Base-by-base conservation (phyloP, 441 rosid genomes). In the Bocquillonia castaneifolia region DNA sequence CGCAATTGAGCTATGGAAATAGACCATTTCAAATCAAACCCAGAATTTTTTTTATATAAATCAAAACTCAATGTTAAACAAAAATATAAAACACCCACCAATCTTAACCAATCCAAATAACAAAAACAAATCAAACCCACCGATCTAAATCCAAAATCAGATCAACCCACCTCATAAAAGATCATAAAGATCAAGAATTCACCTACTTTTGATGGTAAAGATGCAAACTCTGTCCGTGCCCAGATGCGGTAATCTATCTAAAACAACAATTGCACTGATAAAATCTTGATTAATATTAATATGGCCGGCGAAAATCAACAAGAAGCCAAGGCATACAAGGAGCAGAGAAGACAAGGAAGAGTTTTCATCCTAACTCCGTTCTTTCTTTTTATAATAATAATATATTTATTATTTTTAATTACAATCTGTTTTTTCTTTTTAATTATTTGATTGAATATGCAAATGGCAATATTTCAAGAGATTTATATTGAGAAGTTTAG, bases 1-100 rank as follows among this genome's bases (percentile, higher is more conserved):
- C 80, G 94, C 83, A 77, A 88, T 85, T 66, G 91, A 86, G 86
- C 75, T 90, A 66, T 79, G 89, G 75, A 80, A 65, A 88, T 80
- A 73, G 83, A 88, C 89, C 96, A 92, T 89, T 78, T 88, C 95
- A 88, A 72, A 73, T 74, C 75, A 47, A 60, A 78, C 72, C 74
- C 83, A 78, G 64, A 66, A 70, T 61, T 34, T 48, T 54, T n/a
- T 66, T 53, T 12, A 71, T 70, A 18, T 34, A 55, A 65, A 79
- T 67, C 70, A 48, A 65, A 51, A 66, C 79, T 64, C 69, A 63
- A 68, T 63, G 58, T 74, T 66, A 3, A 53, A 68, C 63, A 3
- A 53, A 72, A 13, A 39, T 68, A 10, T 47, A 72, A 40, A 73
- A 48, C 58, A 72, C 81, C 84, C 76, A 72, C 75, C 76, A 60